Evolutionary conservation across 2,329 filamentous ascomycete genomes (phyloP).

Genomic region (Beauveria asiatica): DNA sequence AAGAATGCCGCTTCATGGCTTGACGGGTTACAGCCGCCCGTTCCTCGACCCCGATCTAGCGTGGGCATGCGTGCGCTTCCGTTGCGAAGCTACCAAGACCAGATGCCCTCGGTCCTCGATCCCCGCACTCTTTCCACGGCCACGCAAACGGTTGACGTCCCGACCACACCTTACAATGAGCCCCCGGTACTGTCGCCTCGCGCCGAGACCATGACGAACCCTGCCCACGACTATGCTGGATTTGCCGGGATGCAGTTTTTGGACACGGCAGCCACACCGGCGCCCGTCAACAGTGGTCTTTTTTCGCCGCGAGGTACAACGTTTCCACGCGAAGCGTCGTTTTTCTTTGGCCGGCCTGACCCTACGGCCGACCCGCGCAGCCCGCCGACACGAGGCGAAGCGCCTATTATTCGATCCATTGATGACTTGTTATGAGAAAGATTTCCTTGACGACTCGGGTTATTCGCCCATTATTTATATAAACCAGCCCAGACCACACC

Average conservation of each 20-base stretch:
- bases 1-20: background rate
- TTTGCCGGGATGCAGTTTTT: constrained; percentile 41
- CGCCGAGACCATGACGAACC: constrained; percentile 63
- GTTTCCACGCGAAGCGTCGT: constrained; percentile 47
- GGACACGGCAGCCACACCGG: constrained; percentile 43
- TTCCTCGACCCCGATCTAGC: constrained; percentile 5
- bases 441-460: constrained; percentile 3
- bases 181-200: constrained; percentile 62
- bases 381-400: constrained; percentile 64
- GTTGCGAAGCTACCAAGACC: constrained; percentile 6
- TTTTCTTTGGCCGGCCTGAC: constrained; percentile 41
- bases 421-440: constrained; percentile 59
- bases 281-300: constrained; percentile 29
- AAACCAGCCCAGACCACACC: background rate
- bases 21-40: background rate
- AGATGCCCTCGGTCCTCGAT: background rate
- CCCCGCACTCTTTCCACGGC: background rate
- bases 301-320: constrained; percentile 45
- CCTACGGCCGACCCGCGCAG: constrained; percentile 60
- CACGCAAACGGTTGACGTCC: background rate
- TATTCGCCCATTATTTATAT: background rate
- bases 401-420: constrained; percentile 69
- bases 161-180: constrained; percentile 27
- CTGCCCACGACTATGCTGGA: constrained; percentile 38
- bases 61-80: constrained; percentile 7